These are phyloP conservation scores for Petrea volubilis DNA, from an alignment of 257 asterid species.

Conservation along the genomic window DNA sequence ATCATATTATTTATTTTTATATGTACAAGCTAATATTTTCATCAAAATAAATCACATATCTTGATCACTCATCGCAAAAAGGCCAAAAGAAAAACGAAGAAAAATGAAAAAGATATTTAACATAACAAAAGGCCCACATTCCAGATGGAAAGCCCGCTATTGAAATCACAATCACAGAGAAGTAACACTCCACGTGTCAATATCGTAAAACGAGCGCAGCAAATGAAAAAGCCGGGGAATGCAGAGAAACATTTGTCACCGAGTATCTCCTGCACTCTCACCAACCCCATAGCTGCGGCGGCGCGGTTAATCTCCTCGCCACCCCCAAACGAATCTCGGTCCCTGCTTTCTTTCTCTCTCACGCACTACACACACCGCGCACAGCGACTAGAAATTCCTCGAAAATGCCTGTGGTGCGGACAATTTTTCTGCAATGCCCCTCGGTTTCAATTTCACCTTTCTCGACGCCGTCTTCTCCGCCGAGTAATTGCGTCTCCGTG, in stretches of 20 bases:
- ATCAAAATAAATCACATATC: no score
- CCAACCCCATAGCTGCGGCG: background rate
- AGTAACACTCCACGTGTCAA: background rate
- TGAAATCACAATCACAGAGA: no score
- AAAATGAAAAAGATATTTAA: no score
- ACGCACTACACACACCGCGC: background rate
- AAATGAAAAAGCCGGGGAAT: background rate
- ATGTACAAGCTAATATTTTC: no score
- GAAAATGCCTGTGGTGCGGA: constrained; percentile 23
- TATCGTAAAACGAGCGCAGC: background rate
- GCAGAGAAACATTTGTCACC: background rate
- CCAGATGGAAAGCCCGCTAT: background rate
- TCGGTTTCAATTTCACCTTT: constrained; percentile 14
- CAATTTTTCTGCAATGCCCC: constrained; percentile 22
- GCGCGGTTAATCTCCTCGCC: background rate
- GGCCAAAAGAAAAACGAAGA: no score
- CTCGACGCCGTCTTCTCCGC: constrained; percentile 19
- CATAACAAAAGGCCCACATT: no score
- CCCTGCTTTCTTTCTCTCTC: background rate
- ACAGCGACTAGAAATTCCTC: background rate
- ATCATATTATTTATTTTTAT: no score
- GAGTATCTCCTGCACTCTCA: background rate
- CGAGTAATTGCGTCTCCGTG: constrained; percentile 14
- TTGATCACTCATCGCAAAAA: no score
- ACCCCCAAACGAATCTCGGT: background rate